These are phyloP conservation scores for Somion occarium DNA, from an alignment of 1,284 basidiomycete species.

Conservation along the genomic window DNA sequence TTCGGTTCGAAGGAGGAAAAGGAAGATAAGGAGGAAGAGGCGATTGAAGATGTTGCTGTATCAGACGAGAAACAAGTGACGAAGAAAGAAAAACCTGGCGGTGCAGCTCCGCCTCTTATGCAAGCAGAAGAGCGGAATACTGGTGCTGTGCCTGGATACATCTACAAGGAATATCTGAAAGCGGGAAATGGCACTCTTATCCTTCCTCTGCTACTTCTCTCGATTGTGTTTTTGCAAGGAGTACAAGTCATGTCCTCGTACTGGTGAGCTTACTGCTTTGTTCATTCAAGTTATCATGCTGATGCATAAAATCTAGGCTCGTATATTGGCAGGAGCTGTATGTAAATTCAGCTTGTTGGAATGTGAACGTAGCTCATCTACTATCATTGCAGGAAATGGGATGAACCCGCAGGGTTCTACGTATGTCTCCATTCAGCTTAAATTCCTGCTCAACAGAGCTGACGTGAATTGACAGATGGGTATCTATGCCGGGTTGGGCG, in stretches of 20 bases:
- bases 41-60: slow-evolving; percentile 29
- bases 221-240: slow-evolving; percentile 54
- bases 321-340: slow-evolving; percentile 68
- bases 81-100: slow-evolving; percentile 35
- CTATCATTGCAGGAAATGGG: slow-evolving; percentile 38
- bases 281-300: not conserved
- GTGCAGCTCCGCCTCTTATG: slow-evolving; percentile 48
- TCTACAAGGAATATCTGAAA: slow-evolving; percentile 50
- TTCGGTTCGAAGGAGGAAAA: slow-evolving; percentile 51
- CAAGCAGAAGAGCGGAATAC: slow-evolving; percentile 60
- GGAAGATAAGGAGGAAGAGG: slow-evolving; percentile 31
- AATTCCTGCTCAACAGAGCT: too few species aligned
- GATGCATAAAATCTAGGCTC: slow-evolving; percentile 36
- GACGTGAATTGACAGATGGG: too few species aligned
- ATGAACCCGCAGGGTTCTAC: slow-evolving; percentile 52
- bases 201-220: slow-evolving; percentile 48
- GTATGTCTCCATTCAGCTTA: slow-evolving; percentile 36
- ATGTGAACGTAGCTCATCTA: slow-evolving; percentile 6
- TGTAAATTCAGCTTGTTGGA: slow-evolving; percentile 6
- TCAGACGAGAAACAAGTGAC: slow-evolving; percentile 29
- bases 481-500: slow-evolving; percentile 56
- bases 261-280: slow-evolving; percentile 38
- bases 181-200: slow-evolving; percentile 53
- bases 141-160: slow-evolving; percentile 45
- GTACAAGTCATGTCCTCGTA: slow-evolving; percentile 61